Evolutionary conservation across 2,329 filamentous ascomycete genomes (phyloP), one percentile per base, ranked within the genome.

Genomic region (Fusarium sp.): DNA sequence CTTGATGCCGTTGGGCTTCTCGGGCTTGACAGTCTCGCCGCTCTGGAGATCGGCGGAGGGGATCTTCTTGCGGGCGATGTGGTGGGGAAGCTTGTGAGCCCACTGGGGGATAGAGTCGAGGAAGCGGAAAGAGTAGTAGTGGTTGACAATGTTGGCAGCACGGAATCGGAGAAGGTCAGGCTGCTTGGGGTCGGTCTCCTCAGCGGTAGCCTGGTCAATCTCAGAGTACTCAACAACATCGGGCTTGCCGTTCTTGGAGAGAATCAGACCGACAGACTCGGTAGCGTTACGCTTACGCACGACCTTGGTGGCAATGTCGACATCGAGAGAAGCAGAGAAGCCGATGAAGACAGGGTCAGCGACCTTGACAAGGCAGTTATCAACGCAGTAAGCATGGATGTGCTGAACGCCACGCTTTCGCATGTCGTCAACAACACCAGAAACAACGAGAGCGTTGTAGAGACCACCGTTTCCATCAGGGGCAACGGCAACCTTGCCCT

Each of bases 331-430:
- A 43, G 95, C 94, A 7, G 94, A 88, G 82, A 98, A 98, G 74
- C 96, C 96, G 75, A 98, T 91, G 84, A 99, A 98, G 74, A 93
- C 88, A 16, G 96, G 96, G 77, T 99, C 96, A 28, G 95, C 95
- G n/a, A 99, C 95, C 83, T 93, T 95, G 79, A 97, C 95, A n/a
- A 99, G 88, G 84, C 95, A 98, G 86, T 99, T 99, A 84, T 99
- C 96, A 46, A 99, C 96, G 78, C 96, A 98, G 87, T 98, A 98
- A 49, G 94, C 92, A 81, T 99, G 95, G 67, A 99, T 91, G 84
- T 99, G 96, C 85, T 97, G 83, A 78, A 98, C 92, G 51, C 94
- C 94, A 60, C 95, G 92, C 82, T 90, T 90, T 74, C 89, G 88
- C 92, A 99, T 96, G 81, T 98, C 94, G 45, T 89, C 88, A 51